Conservation (phyloP, 108 stramenopile species). For the Skeletonema costatum region DNA sequence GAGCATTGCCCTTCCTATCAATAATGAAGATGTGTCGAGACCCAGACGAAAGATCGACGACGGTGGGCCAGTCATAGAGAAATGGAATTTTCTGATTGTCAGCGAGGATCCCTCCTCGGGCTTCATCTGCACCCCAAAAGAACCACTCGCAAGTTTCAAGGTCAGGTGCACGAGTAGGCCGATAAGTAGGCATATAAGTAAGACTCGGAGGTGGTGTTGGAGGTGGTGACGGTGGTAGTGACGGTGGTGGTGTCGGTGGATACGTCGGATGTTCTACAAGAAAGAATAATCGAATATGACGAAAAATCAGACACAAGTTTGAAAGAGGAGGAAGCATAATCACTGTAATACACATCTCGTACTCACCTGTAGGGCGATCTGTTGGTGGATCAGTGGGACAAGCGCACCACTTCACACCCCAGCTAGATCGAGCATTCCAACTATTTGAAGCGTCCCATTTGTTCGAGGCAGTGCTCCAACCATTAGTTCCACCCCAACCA, state of each 20-base stretch:
- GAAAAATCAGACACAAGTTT: neutral
- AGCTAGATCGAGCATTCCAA: neutral
- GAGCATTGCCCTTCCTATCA: neutral
- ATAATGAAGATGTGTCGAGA: slow-evolving; percentile 20
- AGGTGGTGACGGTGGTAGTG: neutral
- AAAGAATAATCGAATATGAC: neutral
- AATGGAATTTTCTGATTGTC: neutral
- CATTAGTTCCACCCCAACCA: neutral
- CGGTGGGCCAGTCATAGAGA: neutral
- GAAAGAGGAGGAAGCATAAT: neutral
- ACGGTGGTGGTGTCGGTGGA: neutral
- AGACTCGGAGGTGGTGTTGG: neutral
- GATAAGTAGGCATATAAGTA: neutral
- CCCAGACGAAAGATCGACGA: slow-evolving; percentile 17
- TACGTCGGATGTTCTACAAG: neutral
- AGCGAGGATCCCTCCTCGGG: slow-evolving; percentile 5
- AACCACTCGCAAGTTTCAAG: slow-evolving; percentile 13
- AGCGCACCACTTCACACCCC: neutral
- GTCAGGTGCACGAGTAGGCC: neutral
- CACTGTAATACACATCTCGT: neutral
- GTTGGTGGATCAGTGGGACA: slow-evolving; percentile 1
- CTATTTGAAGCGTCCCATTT: neutral
- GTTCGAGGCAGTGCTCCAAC: neutral
- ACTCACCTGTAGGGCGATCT: neutral
- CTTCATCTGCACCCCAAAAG: slow-evolving; percentile 30